phyloP scores from a whole-genome alignment of 1,284 basidiomycete species.

The Ganoderma resinaceum region DNA sequence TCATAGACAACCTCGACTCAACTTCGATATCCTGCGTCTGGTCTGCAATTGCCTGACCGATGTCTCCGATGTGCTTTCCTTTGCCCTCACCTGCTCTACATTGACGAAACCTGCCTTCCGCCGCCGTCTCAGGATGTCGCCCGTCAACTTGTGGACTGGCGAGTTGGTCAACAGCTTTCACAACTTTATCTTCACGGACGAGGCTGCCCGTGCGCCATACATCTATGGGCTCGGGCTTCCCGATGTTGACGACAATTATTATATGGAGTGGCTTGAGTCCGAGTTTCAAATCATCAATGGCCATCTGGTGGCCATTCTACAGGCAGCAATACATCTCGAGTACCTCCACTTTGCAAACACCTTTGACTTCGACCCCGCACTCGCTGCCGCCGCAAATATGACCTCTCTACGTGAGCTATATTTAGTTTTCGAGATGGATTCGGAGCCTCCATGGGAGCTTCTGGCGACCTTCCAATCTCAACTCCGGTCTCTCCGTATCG shows the following conservation, averaged over 20 bases:
- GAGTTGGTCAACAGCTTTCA: not conserved
- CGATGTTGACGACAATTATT: no score
- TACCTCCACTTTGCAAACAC: not conserved
- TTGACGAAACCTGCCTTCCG: not conserved
- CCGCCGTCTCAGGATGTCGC: not conserved
- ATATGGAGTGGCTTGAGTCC: not conserved
- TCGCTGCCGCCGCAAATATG: not conserved
- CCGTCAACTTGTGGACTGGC: not conserved
- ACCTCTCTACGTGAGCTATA: not conserved
- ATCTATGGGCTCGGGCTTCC: not conserved
- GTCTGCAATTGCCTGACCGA: not conserved
- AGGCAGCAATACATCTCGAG: not conserved
- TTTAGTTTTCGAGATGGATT: not conserved
- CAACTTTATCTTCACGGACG: not conserved
- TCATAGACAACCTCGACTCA: not conserved
- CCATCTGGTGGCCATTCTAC: not conserved
- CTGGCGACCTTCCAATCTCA: not conserved
- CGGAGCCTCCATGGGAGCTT: no score
- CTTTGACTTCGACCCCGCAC: not conserved
- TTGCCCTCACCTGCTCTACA: not conserved
- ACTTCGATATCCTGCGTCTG: not conserved
- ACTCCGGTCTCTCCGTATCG: not conserved
- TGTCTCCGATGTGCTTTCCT: not conserved
- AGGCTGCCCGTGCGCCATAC: not conserved
- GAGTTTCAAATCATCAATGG: not conserved